A percentile compares a stretch with the other conserved stretches of the same genome.
Evolutionary conservation across 2,329 filamentous ascomycete species (phyloP).

Genomic region (Microdochium bolleyi): DNA sequence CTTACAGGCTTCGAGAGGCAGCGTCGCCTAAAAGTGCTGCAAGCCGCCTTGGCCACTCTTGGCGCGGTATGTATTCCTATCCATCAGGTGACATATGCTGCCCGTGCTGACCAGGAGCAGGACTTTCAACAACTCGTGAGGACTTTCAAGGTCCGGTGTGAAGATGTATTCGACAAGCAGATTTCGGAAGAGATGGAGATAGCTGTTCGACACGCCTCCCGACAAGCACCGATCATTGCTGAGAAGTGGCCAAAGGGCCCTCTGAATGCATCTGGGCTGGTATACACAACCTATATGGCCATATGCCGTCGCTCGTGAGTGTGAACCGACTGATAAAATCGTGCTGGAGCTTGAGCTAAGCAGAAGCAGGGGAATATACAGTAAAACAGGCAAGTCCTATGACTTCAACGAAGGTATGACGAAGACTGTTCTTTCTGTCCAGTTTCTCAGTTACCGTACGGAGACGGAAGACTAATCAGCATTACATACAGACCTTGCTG

Average conservation of each 20-base stretch:
- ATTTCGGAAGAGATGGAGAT: not conserved
- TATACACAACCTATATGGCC: constrained; percentile 6
- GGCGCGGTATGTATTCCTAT: not conserved
- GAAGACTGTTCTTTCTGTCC: not conserved
- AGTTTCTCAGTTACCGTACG: no score
- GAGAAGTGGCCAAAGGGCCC: constrained; percentile 3
- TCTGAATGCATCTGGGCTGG: constrained; percentile 4
- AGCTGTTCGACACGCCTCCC: constrained; percentile 1
- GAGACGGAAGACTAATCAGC: no score
- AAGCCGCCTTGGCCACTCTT: not conserved
- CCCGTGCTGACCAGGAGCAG: no score
- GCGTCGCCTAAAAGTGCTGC: not conserved
- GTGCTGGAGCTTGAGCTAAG: no score
- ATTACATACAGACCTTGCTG: constrained; percentile 3
- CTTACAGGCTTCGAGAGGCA: not conserved
- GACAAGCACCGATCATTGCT: constrained; percentile 3
- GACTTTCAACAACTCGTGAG: no score
- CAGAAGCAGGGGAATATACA: no score
- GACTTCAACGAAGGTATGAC: constrained; percentile 12
- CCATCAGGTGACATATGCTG: not conserved
- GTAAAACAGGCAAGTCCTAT: not conserved
- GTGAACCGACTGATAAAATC: not conserved
- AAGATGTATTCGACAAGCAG: no score
- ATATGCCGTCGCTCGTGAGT: constrained; percentile 8
- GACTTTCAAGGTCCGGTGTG: no score